These are phyloP conservation scores for Tetrapisispora phaffii DNA, from an alignment of 805 yeast species.

Conservation along the genomic window DNA sequence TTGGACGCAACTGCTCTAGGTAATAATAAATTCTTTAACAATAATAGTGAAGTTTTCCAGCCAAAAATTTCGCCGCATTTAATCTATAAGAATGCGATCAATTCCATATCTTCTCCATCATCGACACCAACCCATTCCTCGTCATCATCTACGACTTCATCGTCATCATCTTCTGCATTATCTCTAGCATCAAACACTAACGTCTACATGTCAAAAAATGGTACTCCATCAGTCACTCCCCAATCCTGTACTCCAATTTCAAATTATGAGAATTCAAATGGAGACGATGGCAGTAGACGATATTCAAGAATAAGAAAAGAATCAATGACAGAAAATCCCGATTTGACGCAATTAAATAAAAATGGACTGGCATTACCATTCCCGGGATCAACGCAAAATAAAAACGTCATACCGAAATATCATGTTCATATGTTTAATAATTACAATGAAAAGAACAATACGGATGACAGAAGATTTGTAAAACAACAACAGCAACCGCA, in stretches of 20 bases:
- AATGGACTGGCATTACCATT: background rate
- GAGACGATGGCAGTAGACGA: background rate
- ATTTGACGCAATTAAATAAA: background rate
- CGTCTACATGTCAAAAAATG: background rate
- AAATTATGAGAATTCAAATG: background rate
- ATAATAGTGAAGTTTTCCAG: background rate
- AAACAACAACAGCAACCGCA: background rate
- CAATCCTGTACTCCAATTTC: background rate
- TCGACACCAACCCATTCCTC: background rate
- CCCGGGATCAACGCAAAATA: background rate
- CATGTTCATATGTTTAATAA: background rate
- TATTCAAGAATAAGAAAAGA: background rate
- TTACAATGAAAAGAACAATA: background rate
- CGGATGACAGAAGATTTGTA: background rate
- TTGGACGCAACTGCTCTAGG: slow-evolving; percentile 52
- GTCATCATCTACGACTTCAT: background rate
- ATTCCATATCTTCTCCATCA: background rate
- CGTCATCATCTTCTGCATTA: background rate
- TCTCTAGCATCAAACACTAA: background rate
- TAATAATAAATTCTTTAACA: slow-evolving; percentile 29
- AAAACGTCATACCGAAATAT: background rate
- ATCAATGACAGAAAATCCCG: background rate
- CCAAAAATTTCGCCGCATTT: background rate
- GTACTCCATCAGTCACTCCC: background rate
- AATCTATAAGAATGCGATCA: background rate